A percentile compares a stretch with the other conserved stretches of the same genome.
These are phyloP conservation scores for Citrus sp. DNA, from an alignment of 345 rosid species.

Conservation along the genomic window DNA sequence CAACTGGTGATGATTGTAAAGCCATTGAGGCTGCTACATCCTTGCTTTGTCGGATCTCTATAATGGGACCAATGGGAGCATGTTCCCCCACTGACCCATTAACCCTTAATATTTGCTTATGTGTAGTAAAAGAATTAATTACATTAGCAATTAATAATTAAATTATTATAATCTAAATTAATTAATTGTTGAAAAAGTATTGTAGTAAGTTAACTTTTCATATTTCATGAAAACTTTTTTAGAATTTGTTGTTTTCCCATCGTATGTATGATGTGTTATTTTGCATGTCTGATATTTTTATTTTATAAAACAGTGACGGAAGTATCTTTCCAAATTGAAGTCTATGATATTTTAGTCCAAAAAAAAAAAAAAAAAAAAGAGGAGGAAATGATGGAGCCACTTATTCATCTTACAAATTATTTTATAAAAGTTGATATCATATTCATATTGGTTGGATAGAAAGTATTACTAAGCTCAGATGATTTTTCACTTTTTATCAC, in stretches of 20 bases:
- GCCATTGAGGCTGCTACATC: constrained; percentile 2
- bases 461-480: too few relatives aligned
- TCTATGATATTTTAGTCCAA: too few relatives aligned
- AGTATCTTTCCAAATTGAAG: not conserved
- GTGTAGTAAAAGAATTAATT: not conserved
- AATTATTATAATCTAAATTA: not conserved
- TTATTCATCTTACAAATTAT: too few relatives aligned
- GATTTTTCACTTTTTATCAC: too few relatives aligned
- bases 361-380: too few relatives aligned
- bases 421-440: too few relatives aligned
- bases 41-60: not conserved
- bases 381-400: too few relatives aligned
- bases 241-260: not conserved
- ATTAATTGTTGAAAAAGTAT: not conserved
- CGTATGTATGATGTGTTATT: not conserved
- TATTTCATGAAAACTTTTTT: too few relatives aligned
- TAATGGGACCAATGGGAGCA: not conserved
- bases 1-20: not conserved
- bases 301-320: not conserved
- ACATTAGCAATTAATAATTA: not conserved
- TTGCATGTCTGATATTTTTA: not conserved
- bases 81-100: not conserved
- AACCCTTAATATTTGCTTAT: not conserved
- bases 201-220: not conserved
- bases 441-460: too few relatives aligned